phyloP scores from a whole-genome alignment of 148 eudicot species.

The Polygonum maritimum region DNA sequence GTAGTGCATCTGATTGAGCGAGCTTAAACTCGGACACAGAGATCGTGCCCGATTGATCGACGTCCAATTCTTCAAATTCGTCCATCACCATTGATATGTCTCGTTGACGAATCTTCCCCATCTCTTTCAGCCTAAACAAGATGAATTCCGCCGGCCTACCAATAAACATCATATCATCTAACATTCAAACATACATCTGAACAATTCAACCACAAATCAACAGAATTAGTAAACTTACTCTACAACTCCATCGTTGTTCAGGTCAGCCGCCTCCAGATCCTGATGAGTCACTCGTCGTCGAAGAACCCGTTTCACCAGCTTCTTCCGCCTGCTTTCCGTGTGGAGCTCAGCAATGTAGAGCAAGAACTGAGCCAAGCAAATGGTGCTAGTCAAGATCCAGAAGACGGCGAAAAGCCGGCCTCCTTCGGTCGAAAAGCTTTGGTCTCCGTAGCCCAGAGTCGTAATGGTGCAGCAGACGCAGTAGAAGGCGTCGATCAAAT shows the following conservation, averaged over 20 bases:
- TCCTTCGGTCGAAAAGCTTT: conserved; percentile 65
- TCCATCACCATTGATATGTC: conserved; percentile 48
- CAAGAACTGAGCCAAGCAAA: conserved; percentile 70
- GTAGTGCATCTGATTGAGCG: conserved; percentile 42
- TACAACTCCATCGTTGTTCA: conserved; percentile 67
- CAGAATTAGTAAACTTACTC: conserved; percentile 27
- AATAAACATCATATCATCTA: neutral
- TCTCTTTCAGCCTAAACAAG: conserved; percentile 66
- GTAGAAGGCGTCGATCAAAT: conserved; percentile 66
- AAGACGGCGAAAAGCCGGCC: conserved; percentile 75
- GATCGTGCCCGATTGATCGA: conserved; percentile 70
- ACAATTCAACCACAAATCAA: neutral
- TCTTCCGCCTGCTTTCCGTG: conserved; percentile 51
- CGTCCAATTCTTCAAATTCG: conserved; percentile 66
- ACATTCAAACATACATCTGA: neutral
- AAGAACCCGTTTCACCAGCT: conserved; percentile 45
- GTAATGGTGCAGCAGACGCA: conserved; percentile 83
- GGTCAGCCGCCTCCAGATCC: conserved; percentile 87
- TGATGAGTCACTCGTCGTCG: conserved; percentile 39
- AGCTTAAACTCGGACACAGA: conserved; percentile 44
- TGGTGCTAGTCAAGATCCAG: conserved; percentile 73
- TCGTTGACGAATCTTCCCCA: conserved; percentile 66
- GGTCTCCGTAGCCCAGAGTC: conserved; percentile 86
- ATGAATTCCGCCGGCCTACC: conserved; percentile 78
- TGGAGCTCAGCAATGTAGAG: conserved; percentile 72